These are phyloP conservation scores for Lachnellula cervina DNA, from an alignment of 2,329 filamentous ascomycete genomes.

Conservation along the genomic window DNA sequence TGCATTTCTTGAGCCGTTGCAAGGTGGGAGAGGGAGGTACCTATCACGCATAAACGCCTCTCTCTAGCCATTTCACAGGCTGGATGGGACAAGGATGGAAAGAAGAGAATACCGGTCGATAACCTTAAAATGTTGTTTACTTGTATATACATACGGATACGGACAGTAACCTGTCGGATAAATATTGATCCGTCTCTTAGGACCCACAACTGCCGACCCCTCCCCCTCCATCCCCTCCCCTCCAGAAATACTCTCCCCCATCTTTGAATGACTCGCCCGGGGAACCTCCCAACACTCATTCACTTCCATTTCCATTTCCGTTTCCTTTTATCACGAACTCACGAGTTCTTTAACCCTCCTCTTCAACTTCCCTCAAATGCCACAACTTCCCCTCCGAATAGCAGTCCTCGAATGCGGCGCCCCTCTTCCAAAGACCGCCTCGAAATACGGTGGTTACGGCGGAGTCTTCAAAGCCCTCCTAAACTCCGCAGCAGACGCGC, in stretches of 20 bases:
- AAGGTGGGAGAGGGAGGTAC: too few species aligned
- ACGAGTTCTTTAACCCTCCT: background rate
- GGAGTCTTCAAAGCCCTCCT: slow-evolving; percentile 64
- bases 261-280: background rate
- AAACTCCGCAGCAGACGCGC: slow-evolving; percentile 44
- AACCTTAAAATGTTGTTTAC: background rate
- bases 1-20: too few species aligned
- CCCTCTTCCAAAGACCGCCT: slow-evolving; percentile 58
- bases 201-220: too few species aligned
- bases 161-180: background rate
- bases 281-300: too few species aligned
- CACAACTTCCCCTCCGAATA: slow-evolving; percentile 39
- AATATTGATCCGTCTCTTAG: background rate
- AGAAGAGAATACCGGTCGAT: too few species aligned
- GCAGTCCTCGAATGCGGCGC: slow-evolving; percentile 87
- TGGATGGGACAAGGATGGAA: too few species aligned
- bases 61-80: too few species aligned
- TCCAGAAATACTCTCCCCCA: background rate
- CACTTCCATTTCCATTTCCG: too few species aligned
- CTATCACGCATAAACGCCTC: too few species aligned
- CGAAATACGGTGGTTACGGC: slow-evolving; percentile 67
- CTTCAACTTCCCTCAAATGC: slow-evolving; percentile 15
- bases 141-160: background rate
- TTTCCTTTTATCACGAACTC: background rate
- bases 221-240: too few species aligned